These are phyloP conservation scores for Aspergillus nidulans DNA, from an alignment of 495 filamentous ascomycete genomes.

Conservation along the genomic window DNA sequence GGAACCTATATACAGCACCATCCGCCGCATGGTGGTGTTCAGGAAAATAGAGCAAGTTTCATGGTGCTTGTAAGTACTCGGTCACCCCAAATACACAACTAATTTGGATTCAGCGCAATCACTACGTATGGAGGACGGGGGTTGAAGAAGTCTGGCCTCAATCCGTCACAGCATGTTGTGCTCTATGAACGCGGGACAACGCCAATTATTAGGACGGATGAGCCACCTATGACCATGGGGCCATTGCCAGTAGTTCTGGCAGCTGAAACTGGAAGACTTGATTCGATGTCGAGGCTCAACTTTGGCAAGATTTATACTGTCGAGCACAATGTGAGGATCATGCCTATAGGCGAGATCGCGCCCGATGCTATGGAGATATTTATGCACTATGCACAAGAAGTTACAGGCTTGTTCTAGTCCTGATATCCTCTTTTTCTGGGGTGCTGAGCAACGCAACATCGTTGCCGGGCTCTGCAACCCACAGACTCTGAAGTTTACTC, in stretches of 20 bases:
- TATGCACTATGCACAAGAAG: conserved; percentile 14
- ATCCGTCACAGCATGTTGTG: conserved; percentile 32
- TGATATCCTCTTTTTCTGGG: too few species aligned
- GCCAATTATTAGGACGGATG: conserved; percentile 4
- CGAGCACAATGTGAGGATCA: conserved; percentile 42
- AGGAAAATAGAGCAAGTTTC: conserved; percentile 19
- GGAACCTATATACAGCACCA: conserved; percentile 23
- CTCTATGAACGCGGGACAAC: conserved; percentile 25
- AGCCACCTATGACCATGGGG: conserved; percentile 28
- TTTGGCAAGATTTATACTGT: conserved; percentile 46
- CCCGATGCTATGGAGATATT: conserved; percentile 23
- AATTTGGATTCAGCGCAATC: conserved; percentile 23
- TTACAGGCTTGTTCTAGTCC: neutral
- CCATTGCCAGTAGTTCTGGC: conserved; percentile 26
- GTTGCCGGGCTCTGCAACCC: too few species aligned
- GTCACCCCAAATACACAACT: neutral
- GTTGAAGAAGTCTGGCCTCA: conserved; percentile 26
- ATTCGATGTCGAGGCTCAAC: conserved; percentile 40
- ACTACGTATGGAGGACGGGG: conserved; percentile 34
- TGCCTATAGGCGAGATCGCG: conserved; percentile 28
- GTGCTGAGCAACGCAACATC: too few species aligned
- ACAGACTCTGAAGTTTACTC: too few species aligned
- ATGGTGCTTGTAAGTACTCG: conserved; percentile 30
- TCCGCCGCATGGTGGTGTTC: conserved; percentile 32
- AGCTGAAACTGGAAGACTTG: conserved; percentile 20